phyloP scores from a whole-genome alignment of 163 green algal genomes.

The Scenedesmus sp. region DNA sequence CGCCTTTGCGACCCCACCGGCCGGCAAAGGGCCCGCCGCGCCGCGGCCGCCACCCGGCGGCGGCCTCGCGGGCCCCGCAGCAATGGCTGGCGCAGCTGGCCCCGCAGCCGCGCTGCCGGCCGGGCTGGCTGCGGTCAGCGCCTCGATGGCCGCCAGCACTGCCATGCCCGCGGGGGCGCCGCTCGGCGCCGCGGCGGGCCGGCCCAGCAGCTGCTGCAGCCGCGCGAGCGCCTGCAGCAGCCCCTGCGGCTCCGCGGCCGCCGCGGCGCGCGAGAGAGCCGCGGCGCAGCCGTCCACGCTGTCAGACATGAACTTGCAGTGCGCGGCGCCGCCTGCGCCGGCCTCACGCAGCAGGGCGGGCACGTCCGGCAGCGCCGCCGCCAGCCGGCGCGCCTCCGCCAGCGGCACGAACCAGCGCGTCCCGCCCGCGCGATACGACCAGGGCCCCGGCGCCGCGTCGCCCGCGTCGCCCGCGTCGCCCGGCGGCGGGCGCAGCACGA shows the following conservation, averaged over 20 bases:
- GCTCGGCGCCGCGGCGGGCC: slow-evolving; percentile 39
- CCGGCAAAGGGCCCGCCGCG: no score
- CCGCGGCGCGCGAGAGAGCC: slow-evolving; percentile 25
- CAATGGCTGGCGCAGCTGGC: not conserved
- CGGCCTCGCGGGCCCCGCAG: not conserved
- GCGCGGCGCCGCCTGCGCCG: not conserved
- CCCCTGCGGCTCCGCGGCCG: slow-evolving; percentile 42
- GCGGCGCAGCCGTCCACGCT: slow-evolving; percentile 44
- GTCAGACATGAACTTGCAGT: slow-evolving; percentile 39
- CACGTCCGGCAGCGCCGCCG: slow-evolving; percentile 15
- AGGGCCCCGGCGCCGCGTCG: no score
- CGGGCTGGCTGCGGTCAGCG: slow-evolving; percentile 17
- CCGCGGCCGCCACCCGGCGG: not conserved
- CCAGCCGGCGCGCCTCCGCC: slow-evolving; percentile 46
- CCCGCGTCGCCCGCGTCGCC: not conserved
- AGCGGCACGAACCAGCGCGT: slow-evolving; percentile 53
- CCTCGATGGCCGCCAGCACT: slow-evolving; percentile 45
- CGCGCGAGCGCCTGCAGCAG: slow-evolving; percentile 58
- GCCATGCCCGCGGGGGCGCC: slow-evolving; percentile 51
- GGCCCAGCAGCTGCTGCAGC: slow-evolving; percentile 61
- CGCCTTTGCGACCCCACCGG: no score
- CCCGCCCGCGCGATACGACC: slow-evolving; percentile 27
- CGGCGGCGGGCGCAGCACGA: slow-evolving; percentile 15
- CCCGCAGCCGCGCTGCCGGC: not conserved
- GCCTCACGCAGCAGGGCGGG: not conserved